These are phyloP conservation scores for Solanum neorickii DNA, from an alignment of 257 asterid species.

Conservation along the genomic window DNA sequence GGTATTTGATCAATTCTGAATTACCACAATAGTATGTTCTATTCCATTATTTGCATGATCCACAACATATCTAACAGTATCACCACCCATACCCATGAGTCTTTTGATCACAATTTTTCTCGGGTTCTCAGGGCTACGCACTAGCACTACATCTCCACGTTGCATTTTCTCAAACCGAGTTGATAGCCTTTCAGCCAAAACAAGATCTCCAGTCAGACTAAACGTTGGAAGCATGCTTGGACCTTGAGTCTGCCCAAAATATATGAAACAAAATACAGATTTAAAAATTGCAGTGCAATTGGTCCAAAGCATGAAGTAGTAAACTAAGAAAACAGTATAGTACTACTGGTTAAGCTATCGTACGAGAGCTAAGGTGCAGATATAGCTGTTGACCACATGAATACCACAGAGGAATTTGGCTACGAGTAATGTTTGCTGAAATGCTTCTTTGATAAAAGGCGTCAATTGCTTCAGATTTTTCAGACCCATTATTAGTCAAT, in stretches of 20 bases:
- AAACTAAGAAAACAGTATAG: background rate
- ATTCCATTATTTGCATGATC: constrained; percentile 18
- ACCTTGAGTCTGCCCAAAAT: constrained; percentile 36
- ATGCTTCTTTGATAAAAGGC: constrained; percentile 47
- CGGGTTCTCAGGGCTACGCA: constrained; percentile 60
- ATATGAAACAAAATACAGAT: background rate
- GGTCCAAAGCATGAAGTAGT: background rate
- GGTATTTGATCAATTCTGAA: background rate
- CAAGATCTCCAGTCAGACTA: constrained; percentile 31
- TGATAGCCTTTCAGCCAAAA: constrained; percentile 42
- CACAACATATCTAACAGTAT: constrained; percentile 33
- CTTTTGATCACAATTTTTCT: constrained; percentile 40
- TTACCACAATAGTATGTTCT: constrained; percentile 40
- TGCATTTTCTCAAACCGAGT: constrained; percentile 39
- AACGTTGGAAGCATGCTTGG: constrained; percentile 82
- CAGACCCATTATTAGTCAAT: constrained; percentile 2
- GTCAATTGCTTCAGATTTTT: constrained; percentile 10
- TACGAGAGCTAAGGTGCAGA: constrained; percentile 39
- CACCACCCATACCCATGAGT: constrained; percentile 58
- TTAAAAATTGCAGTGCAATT: background rate
- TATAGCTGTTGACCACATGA: constrained; percentile 43
- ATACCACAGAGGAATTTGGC: constrained; percentile 41
- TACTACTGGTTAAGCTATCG: background rate
- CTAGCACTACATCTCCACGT: constrained; percentile 52
- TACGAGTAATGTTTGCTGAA: constrained; percentile 23